These are phyloP conservation scores for Backusella sp. DNA, from an alignment of 192 early-diverging fungal genomes.

Conservation along the genomic window DNA sequence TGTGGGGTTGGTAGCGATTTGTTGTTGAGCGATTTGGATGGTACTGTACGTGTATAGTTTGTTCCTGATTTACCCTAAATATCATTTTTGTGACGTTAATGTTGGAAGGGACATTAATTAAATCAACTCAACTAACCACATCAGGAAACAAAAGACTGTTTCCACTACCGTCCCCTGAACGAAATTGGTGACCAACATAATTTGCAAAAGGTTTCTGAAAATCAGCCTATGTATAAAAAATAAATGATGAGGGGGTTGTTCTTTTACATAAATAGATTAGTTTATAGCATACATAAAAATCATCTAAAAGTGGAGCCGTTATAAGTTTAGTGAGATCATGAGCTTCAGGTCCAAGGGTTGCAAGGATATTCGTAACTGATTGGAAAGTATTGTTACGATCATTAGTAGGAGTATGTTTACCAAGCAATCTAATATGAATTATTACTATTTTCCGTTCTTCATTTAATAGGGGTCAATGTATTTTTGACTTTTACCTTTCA, in stretches of 20 bases:
- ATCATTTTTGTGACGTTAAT: background rate
- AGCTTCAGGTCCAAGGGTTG: slow-evolving; percentile 1
- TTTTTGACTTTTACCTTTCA: slow-evolving; percentile 13
- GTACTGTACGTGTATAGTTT: slow-evolving; percentile 15
- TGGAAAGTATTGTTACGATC: slow-evolving; percentile 24
- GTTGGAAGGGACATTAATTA: too few relatives aligned
- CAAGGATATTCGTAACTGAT: slow-evolving; percentile 9
- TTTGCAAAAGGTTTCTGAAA: slow-evolving; percentile 23
- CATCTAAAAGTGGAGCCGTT: slow-evolving; percentile 7
- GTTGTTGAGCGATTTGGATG: background rate
- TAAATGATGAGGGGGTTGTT: background rate
- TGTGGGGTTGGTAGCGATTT: slow-evolving; percentile 7
- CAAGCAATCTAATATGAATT: background rate
- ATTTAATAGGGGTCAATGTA: too few relatives aligned
- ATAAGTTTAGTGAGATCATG: slow-evolving; percentile 6
- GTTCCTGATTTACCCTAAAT: slow-evolving; percentile 16
- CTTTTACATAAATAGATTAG: background rate
- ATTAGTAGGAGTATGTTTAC: slow-evolving; percentile 11
- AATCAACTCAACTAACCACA: slow-evolving; percentile 10
- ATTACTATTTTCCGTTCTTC: too few relatives aligned
- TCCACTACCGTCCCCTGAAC: slow-evolving; percentile 22
- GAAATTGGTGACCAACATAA: slow-evolving; percentile 22
- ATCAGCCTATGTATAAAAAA: slow-evolving; percentile 1
- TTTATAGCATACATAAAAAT: slow-evolving; percentile 7
- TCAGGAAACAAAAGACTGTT: slow-evolving; percentile 25